These are phyloP conservation scores for Acacia confusa DNA, from an alignment of 306 rosid species.

Conservation along the genomic window DNA sequence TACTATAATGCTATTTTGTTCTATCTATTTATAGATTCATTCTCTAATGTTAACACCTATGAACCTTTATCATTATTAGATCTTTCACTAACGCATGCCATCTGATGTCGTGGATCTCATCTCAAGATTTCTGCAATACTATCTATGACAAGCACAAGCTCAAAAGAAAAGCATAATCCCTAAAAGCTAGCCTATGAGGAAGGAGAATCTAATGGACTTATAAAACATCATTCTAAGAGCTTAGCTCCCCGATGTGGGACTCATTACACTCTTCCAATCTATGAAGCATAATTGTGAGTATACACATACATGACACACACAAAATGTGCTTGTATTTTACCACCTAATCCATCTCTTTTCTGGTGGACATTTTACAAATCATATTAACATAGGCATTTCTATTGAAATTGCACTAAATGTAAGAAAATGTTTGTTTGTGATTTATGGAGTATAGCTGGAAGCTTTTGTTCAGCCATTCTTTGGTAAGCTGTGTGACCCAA, in stretches of 20 bases:
- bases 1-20: slow-evolving; percentile 30
- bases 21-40: neutral
- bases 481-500: slow-evolving; percentile 83
- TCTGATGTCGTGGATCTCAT: slow-evolving; percentile 97
- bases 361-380: neutral
- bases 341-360: neutral
- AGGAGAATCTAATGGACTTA: no score
- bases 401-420: neutral
- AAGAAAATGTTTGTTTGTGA: neutral
- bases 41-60: neutral
- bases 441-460: slow-evolving; percentile 61
- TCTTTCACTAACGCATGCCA: slow-evolving; percentile 86
- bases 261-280: slow-evolving; percentile 96
- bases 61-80: slow-evolving; percentile 44
- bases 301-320: neutral
- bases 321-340: neutral
- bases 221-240: no score
- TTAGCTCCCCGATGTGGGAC: no score
- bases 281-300: slow-evolving; percentile 86
- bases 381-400: neutral
- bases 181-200: no score
- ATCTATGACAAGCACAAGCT: no score
- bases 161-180: no score
- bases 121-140: slow-evolving; percentile 86
- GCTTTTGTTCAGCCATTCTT: slow-evolving; percentile 86